Percentiles rank a stretch among this genome's conserved stretches.
Conservation (phyloP, 257 asterid species). For the Primulina huaijiensis region DNA sequence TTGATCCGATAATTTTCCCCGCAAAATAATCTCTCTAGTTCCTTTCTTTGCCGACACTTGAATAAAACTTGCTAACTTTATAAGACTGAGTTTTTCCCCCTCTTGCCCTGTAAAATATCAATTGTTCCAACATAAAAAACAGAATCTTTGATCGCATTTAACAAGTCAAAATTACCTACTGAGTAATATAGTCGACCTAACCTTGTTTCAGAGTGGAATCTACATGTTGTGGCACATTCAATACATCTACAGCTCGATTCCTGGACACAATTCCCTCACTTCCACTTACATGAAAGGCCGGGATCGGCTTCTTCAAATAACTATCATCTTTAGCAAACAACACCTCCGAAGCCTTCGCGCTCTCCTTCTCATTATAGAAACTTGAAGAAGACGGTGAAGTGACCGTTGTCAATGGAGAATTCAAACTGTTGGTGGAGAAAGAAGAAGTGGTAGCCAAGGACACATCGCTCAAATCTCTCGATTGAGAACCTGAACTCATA, state of each 20-base stretch:
- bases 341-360: conserved; percentile 38
- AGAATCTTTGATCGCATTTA: conserved; percentile 4
- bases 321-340: conserved; percentile 59
- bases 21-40: conserved; percentile 52
- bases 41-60: conserved; percentile 80
- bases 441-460: conserved; percentile 34
- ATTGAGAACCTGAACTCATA: conserved; percentile 33
- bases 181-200: neutral
- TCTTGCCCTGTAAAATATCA: conserved; percentile 59
- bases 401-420: conserved; percentile 36
- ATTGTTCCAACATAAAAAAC: conserved; percentile 14
- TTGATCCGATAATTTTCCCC: conserved; percentile 63
- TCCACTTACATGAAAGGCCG: conserved; percentile 28
- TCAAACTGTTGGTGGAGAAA: conserved; percentile 39
- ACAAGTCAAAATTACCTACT: conserved; percentile 11
- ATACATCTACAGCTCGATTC: conserved; percentile 34
- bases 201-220: conserved; percentile 69
- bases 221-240: conserved; percentile 43
- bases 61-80: conserved; percentile 77
- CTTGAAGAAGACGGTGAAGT: conserved; percentile 32
- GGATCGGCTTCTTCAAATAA: conserved; percentile 56
- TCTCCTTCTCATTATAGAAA: conserved; percentile 44
- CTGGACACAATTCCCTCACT: conserved; percentile 43
- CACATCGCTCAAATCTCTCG: conserved; percentile 32
- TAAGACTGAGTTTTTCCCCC: conserved; percentile 71